Evolutionary conservation across 352 stramenopile species (phyloP), one percentile per base, ranked within the genome.

Genomic region (Globisporangium okanoganense): DNA sequence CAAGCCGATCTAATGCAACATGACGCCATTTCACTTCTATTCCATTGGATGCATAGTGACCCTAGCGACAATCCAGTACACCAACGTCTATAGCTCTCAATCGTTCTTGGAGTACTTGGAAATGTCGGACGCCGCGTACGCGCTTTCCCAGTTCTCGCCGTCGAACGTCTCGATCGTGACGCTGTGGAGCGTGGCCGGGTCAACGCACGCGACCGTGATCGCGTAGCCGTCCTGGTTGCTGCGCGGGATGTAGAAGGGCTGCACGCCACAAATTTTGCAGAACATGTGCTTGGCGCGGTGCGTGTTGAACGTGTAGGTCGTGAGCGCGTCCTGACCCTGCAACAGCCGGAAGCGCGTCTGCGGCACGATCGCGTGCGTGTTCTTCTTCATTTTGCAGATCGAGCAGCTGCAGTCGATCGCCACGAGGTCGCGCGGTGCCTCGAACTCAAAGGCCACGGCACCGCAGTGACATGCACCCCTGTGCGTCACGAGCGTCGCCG

Each of bases 261-360:
- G 73, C 38, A 96, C 84, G 24, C 85, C 87, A 58, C 87, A 96
- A 16, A 58, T 40, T 47, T 80, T 76, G 81, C 87, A 95, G 71
- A 95, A 94, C 56, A 86, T 20, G 70, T 96, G 87, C 68, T 90
- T 72, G 40, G 87, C 85, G 50, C 67, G 65, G 67, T 84, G 76
- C 50, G 82, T 94, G 69, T 91, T 87, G 75, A 96, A 95, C 49
- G 78, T 88, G 72, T 95, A 94, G 48, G 70, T 73, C 9, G 83
- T 77, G n/a, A 94, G 70, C 43, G 60, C 61, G 53, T 88, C 76
- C 2, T 66, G 33, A 25, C 76, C 78, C 13, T 63, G 38, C 13
- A 84, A 60, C 47, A 95, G 49, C 0, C 72, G 72, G 64, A 96
- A 94, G 20, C 67, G 62, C 20, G 74, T 63, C 14, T 56, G 59